Evolutionary conservation across 768 basidiomycete species (phyloP), one percentile per base, ranked within the genome.

Genomic region (Tubosaeta brunneosetosa): DNA sequence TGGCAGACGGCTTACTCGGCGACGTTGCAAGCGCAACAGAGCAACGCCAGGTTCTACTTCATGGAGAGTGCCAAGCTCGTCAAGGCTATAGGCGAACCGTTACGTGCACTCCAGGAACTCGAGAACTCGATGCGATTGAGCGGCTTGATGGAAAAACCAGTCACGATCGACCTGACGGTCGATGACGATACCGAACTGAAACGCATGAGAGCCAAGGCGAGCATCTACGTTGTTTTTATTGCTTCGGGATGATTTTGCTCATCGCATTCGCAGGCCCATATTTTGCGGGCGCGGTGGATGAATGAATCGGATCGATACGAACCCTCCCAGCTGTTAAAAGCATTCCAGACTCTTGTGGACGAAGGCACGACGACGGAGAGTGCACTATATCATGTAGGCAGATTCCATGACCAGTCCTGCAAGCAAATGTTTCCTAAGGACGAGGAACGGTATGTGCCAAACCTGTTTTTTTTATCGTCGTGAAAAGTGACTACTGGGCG

Each of bases 1-100:
- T 86, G 83, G 77, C 95, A 97, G 72, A 97, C 95, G 0, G 93
- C 97, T 2, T 99, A 98, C 66, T 97, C 91, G 62, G 94, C 97
- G 6, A 83, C 89, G 57, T 77, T 99, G 0, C 97, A 99, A 70
- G 92, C 94, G 0, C 81, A 85, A 51, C 85, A 91, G 61, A 77
- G 75, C 56, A 77, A 82, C 19, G 79, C 84, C 1, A 78, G 79
- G 0, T 93, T 86, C 64, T 81, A 86, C 16, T 97, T 94, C 71
- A 77, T 97, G 46, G 90, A 98, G 66, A 92, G 86, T 62, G 90
- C 91, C 1, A 97, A 92, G 66, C 80, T 98, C 5, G 72, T 89
- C 53, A 85, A 86, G 57, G 83, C 83, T 4, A 82, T 77, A 36
- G 92, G 88, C 2, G 88, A 95, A 58, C 82, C 87, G 2, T 71